phyloP scores from a whole-genome alignment of 768 basidiomycete species.

The Pleurotus citrinopileatus region DNA sequence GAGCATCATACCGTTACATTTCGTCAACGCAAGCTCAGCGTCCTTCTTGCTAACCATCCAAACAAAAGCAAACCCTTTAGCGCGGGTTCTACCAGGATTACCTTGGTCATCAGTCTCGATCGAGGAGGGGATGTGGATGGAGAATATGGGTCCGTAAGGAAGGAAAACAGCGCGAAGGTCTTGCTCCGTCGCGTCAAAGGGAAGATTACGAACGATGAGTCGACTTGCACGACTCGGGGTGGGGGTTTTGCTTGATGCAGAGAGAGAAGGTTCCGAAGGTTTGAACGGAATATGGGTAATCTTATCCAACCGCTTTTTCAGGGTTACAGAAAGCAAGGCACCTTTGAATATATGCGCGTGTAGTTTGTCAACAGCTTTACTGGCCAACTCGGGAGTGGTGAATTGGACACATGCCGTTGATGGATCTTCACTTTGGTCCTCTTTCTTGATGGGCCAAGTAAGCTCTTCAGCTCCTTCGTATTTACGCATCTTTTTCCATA shows the following conservation, averaged over 20 bases:
- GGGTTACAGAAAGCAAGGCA: constrained; percentile 74
- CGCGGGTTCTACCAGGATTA: constrained; percentile 26
- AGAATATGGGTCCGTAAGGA: constrained; percentile 83
- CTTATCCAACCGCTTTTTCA: constrained; percentile 82
- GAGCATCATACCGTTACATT: constrained; percentile 73
- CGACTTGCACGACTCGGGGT: constrained; percentile 72
- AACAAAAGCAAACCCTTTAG: constrained; percentile 90
- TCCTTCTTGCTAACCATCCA: constrained; percentile 89
- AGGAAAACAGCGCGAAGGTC: constrained; percentile 86
- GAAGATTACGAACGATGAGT: constrained; percentile 89
- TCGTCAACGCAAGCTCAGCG: constrained; percentile 78
- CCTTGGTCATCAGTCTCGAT: constrained; percentile 27
- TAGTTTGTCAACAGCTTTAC: constrained; percentile 71
- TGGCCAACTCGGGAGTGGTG: constrained; percentile 60
- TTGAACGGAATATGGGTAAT: constrained; percentile 30
- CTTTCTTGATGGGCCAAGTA: constrained; percentile 60
- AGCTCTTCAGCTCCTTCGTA: constrained; percentile 72
- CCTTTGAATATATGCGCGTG: constrained; percentile 96
- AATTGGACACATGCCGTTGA: constrained; percentile 76
- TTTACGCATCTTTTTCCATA: constrained; percentile 90
- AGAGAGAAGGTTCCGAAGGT: constrained; percentile 24
- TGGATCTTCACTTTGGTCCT: constrained; percentile 42
- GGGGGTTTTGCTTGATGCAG: constrained; percentile 23
- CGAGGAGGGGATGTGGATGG: constrained; percentile 71
- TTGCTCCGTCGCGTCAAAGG: constrained; percentile 78